phyloP scores from a whole-genome alignment of 805 yeast genomes.

The Saccharomycopsis sp. region DNA sequence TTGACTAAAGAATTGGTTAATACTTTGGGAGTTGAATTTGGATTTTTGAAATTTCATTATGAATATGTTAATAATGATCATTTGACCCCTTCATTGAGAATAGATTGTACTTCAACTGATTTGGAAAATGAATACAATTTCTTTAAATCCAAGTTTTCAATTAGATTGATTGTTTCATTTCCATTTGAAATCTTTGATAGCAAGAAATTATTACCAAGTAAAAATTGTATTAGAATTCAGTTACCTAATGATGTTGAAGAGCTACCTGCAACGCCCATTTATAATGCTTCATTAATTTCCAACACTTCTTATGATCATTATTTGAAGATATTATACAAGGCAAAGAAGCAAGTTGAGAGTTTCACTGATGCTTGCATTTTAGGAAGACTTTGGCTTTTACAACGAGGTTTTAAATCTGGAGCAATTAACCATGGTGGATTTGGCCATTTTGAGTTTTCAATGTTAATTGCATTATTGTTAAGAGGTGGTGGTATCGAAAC shows the following conservation, averaged over 20 bases:
- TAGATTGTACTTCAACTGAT: slow-evolving; percentile 49
- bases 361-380: slow-evolving; percentile 82
- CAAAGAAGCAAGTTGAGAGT: slow-evolving; percentile 68
- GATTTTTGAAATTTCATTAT: slow-evolving; percentile 46
- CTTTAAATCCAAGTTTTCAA: slow-evolving; percentile 37
- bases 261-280: slow-evolving; percentile 64
- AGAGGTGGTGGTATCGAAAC: slow-evolving; percentile 76
- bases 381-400: slow-evolving; percentile 86
- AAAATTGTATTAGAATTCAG: slow-evolving; percentile 75
- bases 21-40: slow-evolving; percentile 39
- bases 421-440: slow-evolving; percentile 51
- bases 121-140: slow-evolving; percentile 45
- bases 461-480: slow-evolving; percentile 71
- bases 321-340: slow-evolving; percentile 66
- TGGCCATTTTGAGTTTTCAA: slow-evolving; percentile 86
- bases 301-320: slow-evolving; percentile 63
- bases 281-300: slow-evolving; percentile 74
- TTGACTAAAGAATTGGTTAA: slow-evolving; percentile 60
- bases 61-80: slow-evolving; percentile 69
- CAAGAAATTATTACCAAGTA: slow-evolving; percentile 70
- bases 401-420: slow-evolving; percentile 68
- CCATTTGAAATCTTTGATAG: slow-evolving; percentile 65
- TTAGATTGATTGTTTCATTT: slow-evolving; percentile 68
- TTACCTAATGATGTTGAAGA: slow-evolving; percentile 26
- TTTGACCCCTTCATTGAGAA: slow-evolving; percentile 63